Evolutionary conservation across 768 basidiomycete genomes (phyloP), one percentile per base, ranked within the genome.

Genomic region (Lentinula aciculospora): DNA sequence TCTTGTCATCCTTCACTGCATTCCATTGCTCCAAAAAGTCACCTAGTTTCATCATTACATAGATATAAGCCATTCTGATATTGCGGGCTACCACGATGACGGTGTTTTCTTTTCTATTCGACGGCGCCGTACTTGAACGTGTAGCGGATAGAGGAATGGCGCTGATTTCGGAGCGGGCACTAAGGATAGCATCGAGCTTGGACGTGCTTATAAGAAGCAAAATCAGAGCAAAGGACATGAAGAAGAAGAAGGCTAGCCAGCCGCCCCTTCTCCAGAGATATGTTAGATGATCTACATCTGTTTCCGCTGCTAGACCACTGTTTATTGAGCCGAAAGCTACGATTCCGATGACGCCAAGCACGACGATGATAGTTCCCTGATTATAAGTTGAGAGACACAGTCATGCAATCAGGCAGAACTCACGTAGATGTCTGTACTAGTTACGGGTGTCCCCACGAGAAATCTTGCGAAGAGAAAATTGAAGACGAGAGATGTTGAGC

Each of bases 381-480:
- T 27, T 19, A 21, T 39, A 40, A 5, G 31, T 54, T 25, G 53
- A 27, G 25, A 36, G 32, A 47, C 15, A n/a, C 17, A 25, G 28
- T 4, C 29, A 21, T 27, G n/a, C 40, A 23, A 8, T 36, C 19
- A 53, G 31, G 13, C 51, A 15, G 23, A 56, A 42, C 10, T 46
- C 64, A 89, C 90, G 66, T 89, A 87, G 34, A 94, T 89, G 67
- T 95, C 93, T 34, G 81, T 88, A 57, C 74, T 82, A 42, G 89
- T 92, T 37, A 95, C 89, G 1, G 92, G 89, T 4, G 88, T 91
- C 36, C 90, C 91, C 5, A 92, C 87, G 59, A 93, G 80, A 66
- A 93, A 89, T 63, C 89, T 84, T 36, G 96, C 96, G 69, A 97
- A 96, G 36, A 97, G 77, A 68, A 97, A 95, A 70, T 98, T 98